These are phyloP conservation scores for Pseudogymnoascus sp. DNA, from an alignment of 2,329 filamentous ascomycete genomes.

Conservation along the genomic window DNA sequence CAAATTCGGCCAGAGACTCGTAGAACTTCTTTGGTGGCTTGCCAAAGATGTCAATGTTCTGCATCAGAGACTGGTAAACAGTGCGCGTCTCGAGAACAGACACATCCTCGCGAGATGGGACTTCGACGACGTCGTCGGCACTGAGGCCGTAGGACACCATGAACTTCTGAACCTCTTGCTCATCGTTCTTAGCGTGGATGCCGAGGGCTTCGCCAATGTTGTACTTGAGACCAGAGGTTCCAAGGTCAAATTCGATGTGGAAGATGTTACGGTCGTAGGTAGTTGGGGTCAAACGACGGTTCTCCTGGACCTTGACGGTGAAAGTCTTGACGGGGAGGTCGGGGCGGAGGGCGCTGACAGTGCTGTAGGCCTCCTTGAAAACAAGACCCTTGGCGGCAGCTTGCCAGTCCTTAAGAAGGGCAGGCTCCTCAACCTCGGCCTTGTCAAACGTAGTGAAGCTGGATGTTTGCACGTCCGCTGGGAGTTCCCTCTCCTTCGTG, in stretches of 20 bases:
- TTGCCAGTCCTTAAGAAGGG: conserved; percentile 69
- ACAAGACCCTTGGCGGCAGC: conserved; percentile 75
- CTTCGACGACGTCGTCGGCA: conserved; percentile 77
- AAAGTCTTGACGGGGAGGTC: conserved; percentile 80
- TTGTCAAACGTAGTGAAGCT: conserved; percentile 80
- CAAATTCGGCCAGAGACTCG: conserved; percentile 80
- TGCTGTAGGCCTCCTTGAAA: conserved; percentile 92
- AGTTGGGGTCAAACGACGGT: conserved; percentile 78
- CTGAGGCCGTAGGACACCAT: conserved; percentile 85
- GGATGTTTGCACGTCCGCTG: conserved; percentile 61
- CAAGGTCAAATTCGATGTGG: conserved; percentile 98
- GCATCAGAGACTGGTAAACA: conserved; percentile 80
- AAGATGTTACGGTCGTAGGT: conserved; percentile 98
- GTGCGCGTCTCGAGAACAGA: conserved; percentile 76
- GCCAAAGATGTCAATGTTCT: conserved; percentile 95
- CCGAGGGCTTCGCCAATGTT: conserved; percentile 96
- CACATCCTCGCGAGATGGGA: conserved; percentile 74
- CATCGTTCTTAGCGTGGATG: conserved; percentile 91
- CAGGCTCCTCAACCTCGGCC: conserved; percentile 59
- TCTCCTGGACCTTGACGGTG: conserved; percentile 88
- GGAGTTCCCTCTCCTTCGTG: conserved; percentile 44
- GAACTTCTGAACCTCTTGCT: conserved; percentile 69
- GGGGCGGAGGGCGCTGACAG: conserved; percentile 65
- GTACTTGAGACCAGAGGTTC: conserved; percentile 83
- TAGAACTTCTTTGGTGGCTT: conserved; percentile 98